These are phyloP conservation scores for Lactarius indigo DNA, from an alignment of 768 basidiomycete genomes.

Conservation along the genomic window DNA sequence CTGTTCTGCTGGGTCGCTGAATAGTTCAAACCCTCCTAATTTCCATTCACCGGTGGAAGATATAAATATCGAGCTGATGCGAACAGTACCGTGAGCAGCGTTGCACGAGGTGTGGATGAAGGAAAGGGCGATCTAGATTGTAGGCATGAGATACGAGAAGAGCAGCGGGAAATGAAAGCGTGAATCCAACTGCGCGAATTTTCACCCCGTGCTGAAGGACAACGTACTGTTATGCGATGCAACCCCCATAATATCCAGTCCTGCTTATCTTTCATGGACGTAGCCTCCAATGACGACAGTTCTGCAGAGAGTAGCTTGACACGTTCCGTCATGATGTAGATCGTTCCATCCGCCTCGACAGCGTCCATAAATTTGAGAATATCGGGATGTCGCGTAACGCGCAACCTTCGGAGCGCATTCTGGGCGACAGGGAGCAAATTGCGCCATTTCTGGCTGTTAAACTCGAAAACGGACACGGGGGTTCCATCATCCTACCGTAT, in stretches of 20 bases:
- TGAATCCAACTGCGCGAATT: background rate
- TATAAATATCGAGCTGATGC: constrained; percentile 77
- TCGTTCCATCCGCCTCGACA: constrained; percentile 79
- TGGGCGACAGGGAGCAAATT: constrained; percentile 71
- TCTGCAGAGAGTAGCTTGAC: constrained; percentile 69
- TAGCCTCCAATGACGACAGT: constrained; percentile 59
- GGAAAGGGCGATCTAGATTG: constrained; percentile 70
- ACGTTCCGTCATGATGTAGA: constrained; percentile 95
- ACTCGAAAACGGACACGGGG: constrained; percentile 87
- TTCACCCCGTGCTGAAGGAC: background rate
- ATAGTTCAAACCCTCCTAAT: constrained; percentile 87
- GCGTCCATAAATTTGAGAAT: constrained; percentile 94
- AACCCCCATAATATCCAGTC: constrained; percentile 95
- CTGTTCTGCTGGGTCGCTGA: constrained; percentile 82
- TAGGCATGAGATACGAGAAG: background rate
- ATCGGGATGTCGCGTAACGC: constrained; percentile 92
- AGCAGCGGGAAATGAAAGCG: background rate
- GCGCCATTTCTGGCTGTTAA: constrained; percentile 66
- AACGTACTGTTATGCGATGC: constrained; percentile 79
- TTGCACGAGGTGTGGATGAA: constrained; percentile 84
- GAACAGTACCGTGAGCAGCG: constrained; percentile 81
- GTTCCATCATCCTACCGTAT: constrained; percentile 79
- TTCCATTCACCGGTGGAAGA: constrained; percentile 97
- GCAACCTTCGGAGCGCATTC: constrained; percentile 86
- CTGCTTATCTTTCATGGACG: constrained; percentile 61